These are phyloP conservation scores for Fusarium acutatum DNA, from an alignment of 2,329 filamentous ascomycete genomes.

Conservation along the genomic window DNA sequence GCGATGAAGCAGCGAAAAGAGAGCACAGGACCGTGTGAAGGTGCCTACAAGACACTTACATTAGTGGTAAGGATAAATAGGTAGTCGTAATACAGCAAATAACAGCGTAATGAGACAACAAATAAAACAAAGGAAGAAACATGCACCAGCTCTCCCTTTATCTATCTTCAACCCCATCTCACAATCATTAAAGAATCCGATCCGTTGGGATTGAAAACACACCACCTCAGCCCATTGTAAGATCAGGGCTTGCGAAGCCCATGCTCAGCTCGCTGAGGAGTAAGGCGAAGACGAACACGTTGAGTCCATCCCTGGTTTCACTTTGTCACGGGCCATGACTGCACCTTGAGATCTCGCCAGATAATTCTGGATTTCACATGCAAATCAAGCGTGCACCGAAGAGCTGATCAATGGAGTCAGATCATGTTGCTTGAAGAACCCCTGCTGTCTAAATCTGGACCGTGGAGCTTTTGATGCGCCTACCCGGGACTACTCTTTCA, in stretches of 20 bases:
- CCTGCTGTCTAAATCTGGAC: background rate
- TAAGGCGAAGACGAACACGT: constrained; percentile 14
- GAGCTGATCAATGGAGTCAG: constrained; percentile 15
- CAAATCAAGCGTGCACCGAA: background rate
- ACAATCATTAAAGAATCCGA: background rate
- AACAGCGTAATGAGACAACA: background rate
- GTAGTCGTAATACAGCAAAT: background rate
- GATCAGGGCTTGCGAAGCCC: constrained; percentile 4
- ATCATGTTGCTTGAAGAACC: background rate
- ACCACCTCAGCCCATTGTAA: constrained; percentile 31
- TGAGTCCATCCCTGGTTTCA: background rate
- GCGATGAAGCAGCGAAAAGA: background rate
- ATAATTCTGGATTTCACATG: constrained; percentile 6
- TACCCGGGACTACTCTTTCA: background rate
- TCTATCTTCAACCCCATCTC: constrained; percentile 1
- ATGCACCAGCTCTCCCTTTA: background rate
- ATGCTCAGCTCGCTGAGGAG: background rate
- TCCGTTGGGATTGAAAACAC: constrained; percentile 21
- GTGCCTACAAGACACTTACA: background rate
- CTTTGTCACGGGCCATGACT: background rate
- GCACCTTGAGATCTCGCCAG: background rate
- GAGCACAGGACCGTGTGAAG: background rate
- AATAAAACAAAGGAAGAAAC: background rate
- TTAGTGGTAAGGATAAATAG: no score
- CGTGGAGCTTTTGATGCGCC: background rate